Evolutionary conservation across 306 rosid genomes (phyloP).

Genomic region (Benincasa hispida): DNA sequence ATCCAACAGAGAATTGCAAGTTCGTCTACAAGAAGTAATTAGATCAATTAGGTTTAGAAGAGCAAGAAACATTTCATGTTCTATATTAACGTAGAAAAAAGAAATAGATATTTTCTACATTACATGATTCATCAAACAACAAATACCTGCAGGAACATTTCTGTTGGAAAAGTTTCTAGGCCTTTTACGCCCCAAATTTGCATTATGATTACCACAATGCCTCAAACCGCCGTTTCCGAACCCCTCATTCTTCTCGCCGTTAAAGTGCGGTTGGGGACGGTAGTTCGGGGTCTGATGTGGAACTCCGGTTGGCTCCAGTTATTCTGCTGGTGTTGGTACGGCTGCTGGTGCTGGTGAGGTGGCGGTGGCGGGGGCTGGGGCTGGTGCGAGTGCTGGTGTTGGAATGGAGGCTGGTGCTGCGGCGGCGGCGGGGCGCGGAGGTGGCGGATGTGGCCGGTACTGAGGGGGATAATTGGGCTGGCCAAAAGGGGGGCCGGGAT

Average conservation of each 20-base stretch:
- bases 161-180: constrained; percentile 20
- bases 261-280: constrained; percentile 1
- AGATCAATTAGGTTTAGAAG: background rate
- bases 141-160: constrained; percentile 31
- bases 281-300: constrained; percentile 6
- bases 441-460: background rate
- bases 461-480: constrained; percentile 1
- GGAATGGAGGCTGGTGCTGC: constrained; percentile 1
- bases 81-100: background rate
- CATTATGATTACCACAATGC: background rate
- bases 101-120: background rate
- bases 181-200: constrained; percentile 22
- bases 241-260: background rate
- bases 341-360: constrained; percentile 1
- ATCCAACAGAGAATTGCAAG: background rate
- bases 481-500: constrained; percentile 16
- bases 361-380: background rate
- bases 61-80: background rate
- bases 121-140: background rate
- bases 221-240: constrained; percentile 9
- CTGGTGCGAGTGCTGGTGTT: background rate
- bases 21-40: background rate
- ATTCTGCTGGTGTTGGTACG: background rate
- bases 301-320: constrained; percentile 11
- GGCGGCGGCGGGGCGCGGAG: constrained; percentile 10